Evolutionary conservation across 1,284 basidiomycete genomes (phyloP).

Genomic region (Trichosporon sp.): DNA sequence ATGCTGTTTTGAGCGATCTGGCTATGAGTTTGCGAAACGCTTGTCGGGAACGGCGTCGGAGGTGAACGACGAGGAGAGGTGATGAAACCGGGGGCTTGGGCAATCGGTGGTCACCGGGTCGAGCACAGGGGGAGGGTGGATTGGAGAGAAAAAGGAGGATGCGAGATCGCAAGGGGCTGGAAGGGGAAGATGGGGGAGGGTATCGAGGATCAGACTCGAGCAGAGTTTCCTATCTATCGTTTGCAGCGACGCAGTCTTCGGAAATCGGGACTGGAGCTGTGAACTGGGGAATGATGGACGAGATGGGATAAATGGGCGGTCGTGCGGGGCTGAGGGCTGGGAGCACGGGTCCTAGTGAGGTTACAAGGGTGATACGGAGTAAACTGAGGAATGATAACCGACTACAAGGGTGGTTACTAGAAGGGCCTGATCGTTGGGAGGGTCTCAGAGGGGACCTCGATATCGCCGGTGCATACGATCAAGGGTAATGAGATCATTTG

Average conservation of each 20-base stretch:
- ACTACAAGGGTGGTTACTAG: neutral
- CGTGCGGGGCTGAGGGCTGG: neutral
- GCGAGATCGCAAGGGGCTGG: neutral
- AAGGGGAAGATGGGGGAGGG: neutral
- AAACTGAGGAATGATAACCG: conserved; percentile 6
- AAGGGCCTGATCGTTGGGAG: neutral
- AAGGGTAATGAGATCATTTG: neutral
- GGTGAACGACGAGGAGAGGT: neutral
- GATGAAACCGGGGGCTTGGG: neutral
- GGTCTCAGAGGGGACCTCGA: neutral
- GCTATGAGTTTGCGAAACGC: neutral
- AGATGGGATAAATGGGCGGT: neutral
- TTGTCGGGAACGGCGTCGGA: conserved; percentile 2
- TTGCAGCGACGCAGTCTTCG: conserved; percentile 7
- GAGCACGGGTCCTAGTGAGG: neutral
- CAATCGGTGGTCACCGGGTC: neutral
- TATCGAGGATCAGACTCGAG: neutral
- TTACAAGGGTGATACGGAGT: conserved; percentile 4
- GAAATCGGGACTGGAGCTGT: neutral
- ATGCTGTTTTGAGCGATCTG: neutral
- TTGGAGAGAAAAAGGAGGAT: neutral
- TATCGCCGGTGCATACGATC: conserved; percentile 4
- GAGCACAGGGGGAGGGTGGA: neutral
- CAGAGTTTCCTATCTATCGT: neutral
- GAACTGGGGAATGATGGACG: neutral